These are phyloP conservation scores for Xerophyta viscosa DNA, from an alignment of 106 monocot genomes.

Conservation along the genomic window DNA sequence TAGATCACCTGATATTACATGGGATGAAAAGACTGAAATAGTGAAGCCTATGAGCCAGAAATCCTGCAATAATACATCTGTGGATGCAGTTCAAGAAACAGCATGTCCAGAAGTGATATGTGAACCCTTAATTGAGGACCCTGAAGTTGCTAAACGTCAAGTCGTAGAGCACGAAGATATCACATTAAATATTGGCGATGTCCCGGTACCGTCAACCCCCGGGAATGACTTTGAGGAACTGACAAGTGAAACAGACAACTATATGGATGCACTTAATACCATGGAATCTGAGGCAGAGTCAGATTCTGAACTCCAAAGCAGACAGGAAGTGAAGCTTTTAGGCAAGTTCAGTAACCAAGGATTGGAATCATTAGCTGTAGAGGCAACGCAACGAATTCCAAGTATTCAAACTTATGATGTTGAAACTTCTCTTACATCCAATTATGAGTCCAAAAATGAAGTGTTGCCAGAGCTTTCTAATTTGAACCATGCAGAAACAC, in stretches of 20 bases:
- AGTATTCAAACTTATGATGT: conserved; percentile 15
- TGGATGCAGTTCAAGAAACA: conserved; percentile 22
- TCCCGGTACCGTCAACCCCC: conserved; percentile 6
- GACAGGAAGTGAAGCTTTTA: conserved; percentile 28
- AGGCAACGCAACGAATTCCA: background rate
- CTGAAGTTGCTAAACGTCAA: conserved; percentile 15
- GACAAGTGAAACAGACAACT: conserved; percentile 57
- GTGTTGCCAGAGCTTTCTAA: too few relatives aligned
- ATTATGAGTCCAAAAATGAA: conserved; percentile 9
- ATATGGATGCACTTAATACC: conserved; percentile 62
- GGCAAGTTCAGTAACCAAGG: conserved; percentile 11
- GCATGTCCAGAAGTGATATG: conserved; percentile 10
- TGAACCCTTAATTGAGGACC: conserved; percentile 15
- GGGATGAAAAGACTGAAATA: conserved; percentile 63
- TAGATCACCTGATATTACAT: conserved; percentile 39
- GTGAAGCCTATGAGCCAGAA: conserved; percentile 27
- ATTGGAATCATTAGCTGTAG: conserved; percentile 10
- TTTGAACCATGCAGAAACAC: conserved; percentile 9
- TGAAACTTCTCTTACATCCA: conserved; percentile 7
- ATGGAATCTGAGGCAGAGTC: conserved; percentile 62
- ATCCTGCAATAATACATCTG: conserved; percentile 23
- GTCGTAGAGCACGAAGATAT: conserved; percentile 19
- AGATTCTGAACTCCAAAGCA: conserved; percentile 51
- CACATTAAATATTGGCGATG: conserved; percentile 11
- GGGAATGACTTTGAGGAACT: conserved; percentile 34